phyloP scores from a whole-genome alignment of 805 yeast genomes.

The Candida chauliodis region DNA sequence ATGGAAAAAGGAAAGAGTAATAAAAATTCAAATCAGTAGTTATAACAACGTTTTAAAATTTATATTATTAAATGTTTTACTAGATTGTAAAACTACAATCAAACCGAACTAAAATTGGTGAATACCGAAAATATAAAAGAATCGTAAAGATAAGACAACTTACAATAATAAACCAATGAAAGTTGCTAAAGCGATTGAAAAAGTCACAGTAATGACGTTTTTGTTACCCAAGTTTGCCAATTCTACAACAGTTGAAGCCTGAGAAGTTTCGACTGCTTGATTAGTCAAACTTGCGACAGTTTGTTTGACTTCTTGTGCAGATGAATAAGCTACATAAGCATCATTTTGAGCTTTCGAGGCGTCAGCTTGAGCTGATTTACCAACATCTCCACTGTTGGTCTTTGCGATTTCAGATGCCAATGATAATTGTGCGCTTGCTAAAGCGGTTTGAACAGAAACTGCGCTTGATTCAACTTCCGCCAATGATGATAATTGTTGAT shows the following conservation, averaged over 20 bases:
- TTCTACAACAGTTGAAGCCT: neutral
- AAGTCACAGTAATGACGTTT: constrained; percentile 3
- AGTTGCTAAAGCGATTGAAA: neutral
- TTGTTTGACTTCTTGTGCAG: neutral
- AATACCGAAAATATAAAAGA: too few relatives aligned
- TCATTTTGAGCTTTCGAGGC: constrained; percentile 6
- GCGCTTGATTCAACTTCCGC: neutral
- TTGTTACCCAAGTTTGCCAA: constrained; percentile 4
- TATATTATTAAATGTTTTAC: too few relatives aligned
- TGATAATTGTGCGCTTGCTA: constrained; percentile 5
- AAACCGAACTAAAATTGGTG: too few relatives aligned
- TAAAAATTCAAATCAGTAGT: too few relatives aligned
- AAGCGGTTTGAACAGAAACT: constrained; percentile 2
- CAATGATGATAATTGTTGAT: constrained; percentile 6
- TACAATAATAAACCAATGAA: neutral
- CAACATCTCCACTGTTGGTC: neutral
- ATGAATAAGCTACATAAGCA: constrained; percentile 4
- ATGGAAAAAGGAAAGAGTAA: too few relatives aligned
- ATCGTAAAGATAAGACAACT: too few relatives aligned
- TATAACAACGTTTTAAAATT: too few relatives aligned
- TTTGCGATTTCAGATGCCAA: constrained; percentile 5
- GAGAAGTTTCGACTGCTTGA: constrained; percentile 2
- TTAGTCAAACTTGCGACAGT: constrained; percentile 2
- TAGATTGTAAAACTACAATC: too few relatives aligned
- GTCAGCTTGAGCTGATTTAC: neutral